A percentile compares a stretch with the other conserved stretches of the same genome.
phyloP scores from a whole-genome alignment of 2,329 filamentous ascomycete species.

The Fusarium sp. region DNA sequence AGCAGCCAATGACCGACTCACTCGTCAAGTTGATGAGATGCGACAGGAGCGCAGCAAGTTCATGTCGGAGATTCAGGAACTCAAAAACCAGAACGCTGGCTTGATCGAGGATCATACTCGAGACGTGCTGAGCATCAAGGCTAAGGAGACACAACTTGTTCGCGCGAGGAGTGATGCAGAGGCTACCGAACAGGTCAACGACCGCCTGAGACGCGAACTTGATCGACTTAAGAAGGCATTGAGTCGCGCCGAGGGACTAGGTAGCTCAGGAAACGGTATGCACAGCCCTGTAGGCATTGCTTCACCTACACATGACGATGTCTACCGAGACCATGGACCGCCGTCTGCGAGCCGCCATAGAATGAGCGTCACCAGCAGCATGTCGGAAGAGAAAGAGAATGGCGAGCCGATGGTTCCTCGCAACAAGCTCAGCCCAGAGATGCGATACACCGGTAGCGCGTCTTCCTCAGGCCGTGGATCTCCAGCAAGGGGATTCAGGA shows the following conservation, averaged over 20 bases:
- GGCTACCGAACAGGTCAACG: constrained; percentile 87
- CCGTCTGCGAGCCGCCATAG: constrained; percentile 62
- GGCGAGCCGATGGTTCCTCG: constrained; percentile 65
- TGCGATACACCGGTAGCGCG: constrained; percentile 66
- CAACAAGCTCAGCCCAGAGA: constrained; percentile 69
- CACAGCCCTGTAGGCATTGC: constrained; percentile 60
- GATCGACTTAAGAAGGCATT: constrained; percentile 93
- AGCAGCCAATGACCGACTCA: constrained; percentile 83
- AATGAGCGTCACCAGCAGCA: constrained; percentile 74
- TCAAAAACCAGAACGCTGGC: constrained; percentile 97
- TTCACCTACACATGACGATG: constrained; percentile 71
- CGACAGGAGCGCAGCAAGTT: constrained; percentile 86
- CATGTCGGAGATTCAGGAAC: constrained; percentile 88
- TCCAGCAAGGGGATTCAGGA: constrained; percentile 70
- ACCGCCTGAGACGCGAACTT: constrained; percentile 87
- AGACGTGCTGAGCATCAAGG: constrained; percentile 96
- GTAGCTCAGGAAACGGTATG: constrained; percentile 54
- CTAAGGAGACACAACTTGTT: constrained; percentile 97
- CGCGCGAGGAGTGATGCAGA: constrained; percentile 92
- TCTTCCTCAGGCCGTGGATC: constrained; percentile 71
- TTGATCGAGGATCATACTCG: constrained; percentile 97
- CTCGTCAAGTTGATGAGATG: constrained; percentile 82
- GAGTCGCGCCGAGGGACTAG: constrained; percentile 70
- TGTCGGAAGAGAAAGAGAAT: constrained; percentile 86
- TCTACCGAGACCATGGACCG: constrained; percentile 68